Percentiles rank a stretch among this genome's conserved stretches.
Evolutionary conservation across 176 grass and related monocot genomes (phyloP).

Genomic region (Oryza glumipatula): DNA sequence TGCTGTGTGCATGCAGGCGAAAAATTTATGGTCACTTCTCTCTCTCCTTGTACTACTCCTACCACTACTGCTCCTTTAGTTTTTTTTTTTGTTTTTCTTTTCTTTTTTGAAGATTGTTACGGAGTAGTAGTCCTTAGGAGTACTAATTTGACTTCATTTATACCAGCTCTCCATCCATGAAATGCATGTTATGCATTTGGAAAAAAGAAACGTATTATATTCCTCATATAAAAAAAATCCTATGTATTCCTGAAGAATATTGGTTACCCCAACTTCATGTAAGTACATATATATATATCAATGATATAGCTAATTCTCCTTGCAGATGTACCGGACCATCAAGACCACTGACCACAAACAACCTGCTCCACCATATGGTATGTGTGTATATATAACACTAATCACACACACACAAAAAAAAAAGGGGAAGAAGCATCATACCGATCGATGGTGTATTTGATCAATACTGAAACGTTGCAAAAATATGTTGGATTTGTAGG

Average conservation of each 20-base stretch:
- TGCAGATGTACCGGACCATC: slow-evolving; percentile 98
- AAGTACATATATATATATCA: neutral
- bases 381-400: neutral
- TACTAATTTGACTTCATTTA: neutral
- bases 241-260: neutral
- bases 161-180: neutral
- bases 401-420: no score
- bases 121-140: no score
- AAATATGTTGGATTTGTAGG: slow-evolving; percentile 45
- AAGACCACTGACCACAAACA: slow-evolving; percentile 88
- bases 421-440: neutral
- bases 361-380: slow-evolving; percentile 58
- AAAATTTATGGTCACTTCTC: slow-evolving; percentile 26
- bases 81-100: neutral
- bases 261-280: neutral
- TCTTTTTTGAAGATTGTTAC: neutral
- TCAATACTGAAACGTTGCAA: neutral
- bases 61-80: slow-evolving; percentile 43
- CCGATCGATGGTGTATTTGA: neutral
- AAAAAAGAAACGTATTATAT: neutral
- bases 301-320: neutral
- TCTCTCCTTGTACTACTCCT: slow-evolving; percentile 3
- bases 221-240: neutral
- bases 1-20: slow-evolving; percentile 38
- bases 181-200: neutral